Base-by-base conservation (phyloP, 768 basidiomycete genomes). In the Psilocybe sp. region DNA sequence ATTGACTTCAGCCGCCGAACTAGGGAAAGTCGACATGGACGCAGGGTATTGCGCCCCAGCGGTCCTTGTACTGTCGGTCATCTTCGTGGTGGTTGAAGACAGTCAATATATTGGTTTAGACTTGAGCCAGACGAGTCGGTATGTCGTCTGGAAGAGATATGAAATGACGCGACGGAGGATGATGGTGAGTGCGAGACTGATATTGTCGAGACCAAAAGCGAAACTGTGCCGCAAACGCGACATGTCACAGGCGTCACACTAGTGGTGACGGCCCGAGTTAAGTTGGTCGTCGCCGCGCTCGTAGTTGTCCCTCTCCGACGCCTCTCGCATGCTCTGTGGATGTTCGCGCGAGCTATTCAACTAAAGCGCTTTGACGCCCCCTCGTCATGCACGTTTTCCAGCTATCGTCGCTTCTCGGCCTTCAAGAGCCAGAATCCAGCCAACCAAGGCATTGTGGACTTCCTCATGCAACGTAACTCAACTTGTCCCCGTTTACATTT, bases 401-500 rank as follows among this genome's bases (percentile, higher is more conserved):
- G 51, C 32, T 18, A 8, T 40, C 49, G 46, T 20, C 46, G 51
- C 11, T 49, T 43, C 43, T 36, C 47, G 23, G n/a, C 40, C 47
- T 20, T 44, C 44, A 44, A 49, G 51, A 49, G 36, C 37, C 45
- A 49, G 31, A 49, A 45, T 28, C 23, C 23, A 7, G 23, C 23
- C 15, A 70, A 71, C 52, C 53, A 61, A 18, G 52, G 53, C 2
- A 64, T 71, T n/a, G 19, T 71, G 12, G 61, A 65, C 16, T 63
- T 75, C 60, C 58, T 83, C 50, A 61, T 66, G 39, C 66, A 62
- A 59, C 70, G 81, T 79, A 56, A 44, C 69, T 64, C 19, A 28
- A 40, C 42, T 13, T 42, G 16, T 4, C 35, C 41, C 40, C 48
- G 20, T 45, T 10, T 52, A 11, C 19, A 16, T 13, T 15, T 33